Percentiles rank a stretch among this genome's conserved stretches.
phyloP scores from a whole-genome alignment of 345 rosid species.

The Stellera chamaejasme region DNA sequence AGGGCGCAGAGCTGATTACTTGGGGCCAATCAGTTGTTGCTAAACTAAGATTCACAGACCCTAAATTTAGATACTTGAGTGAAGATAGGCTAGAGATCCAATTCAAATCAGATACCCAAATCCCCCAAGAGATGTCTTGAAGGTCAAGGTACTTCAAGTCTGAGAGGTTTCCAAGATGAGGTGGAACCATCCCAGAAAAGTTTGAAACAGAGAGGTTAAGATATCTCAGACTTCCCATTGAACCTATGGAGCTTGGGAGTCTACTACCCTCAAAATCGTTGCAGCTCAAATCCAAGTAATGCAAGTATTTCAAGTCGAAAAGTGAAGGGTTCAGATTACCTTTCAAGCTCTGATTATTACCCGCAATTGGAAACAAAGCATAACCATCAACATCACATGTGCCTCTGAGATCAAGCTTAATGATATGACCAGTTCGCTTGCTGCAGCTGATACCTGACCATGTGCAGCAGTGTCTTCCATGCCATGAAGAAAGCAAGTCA shows the following conservation, averaged over 20 bases:
- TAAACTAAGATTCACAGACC: constrained; percentile 11
- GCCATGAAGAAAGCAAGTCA: too few relatives aligned
- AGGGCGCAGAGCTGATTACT: constrained; percentile 22
- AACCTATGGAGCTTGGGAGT: constrained; percentile 25
- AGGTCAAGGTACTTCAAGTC: constrained; percentile 17
- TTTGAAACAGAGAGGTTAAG: too few relatives aligned
- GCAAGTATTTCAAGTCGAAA: neutral
- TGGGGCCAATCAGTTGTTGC: constrained; percentile 19
- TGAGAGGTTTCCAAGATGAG: too few relatives aligned
- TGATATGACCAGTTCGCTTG: too few relatives aligned
- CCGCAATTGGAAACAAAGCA: too few relatives aligned
- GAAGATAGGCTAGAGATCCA: constrained; percentile 9
- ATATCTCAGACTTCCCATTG: constrained; percentile 10
- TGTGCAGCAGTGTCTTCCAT: too few relatives aligned
- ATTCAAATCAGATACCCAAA: neutral
- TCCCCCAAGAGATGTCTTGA: neutral
- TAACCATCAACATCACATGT: too few relatives aligned
- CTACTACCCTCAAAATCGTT: constrained; percentile 16
- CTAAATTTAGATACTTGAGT: constrained; percentile 10
- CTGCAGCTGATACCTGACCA: too few relatives aligned
- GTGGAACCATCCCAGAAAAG: too few relatives aligned
- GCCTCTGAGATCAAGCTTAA: neutral
- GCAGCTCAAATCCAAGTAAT: constrained; percentile 20
- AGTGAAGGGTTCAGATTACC: constrained; percentile 24
- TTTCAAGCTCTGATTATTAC: too few relatives aligned